Base-by-base conservation (phyloP, 192 early-diverging fungal species). In the Coemansia sp. region DNA sequence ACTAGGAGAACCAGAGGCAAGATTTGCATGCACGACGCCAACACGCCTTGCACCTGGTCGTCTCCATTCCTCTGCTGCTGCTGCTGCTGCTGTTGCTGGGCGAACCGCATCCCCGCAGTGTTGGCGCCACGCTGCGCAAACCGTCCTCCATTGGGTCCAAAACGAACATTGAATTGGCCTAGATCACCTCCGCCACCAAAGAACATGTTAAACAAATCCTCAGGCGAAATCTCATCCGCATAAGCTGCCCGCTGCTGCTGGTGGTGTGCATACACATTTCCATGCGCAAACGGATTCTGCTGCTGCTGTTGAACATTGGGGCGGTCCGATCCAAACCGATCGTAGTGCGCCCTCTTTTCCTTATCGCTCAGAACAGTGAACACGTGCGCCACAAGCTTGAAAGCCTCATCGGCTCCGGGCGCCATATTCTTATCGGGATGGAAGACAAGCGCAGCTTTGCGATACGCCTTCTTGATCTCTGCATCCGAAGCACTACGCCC, bases 391-490 rank as follows among this genome's bases (percentile, higher is more conserved):
- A 98, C 92, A 61, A 94, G 90, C 82, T 97, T 96, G 68, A 98
- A 98, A 0, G 96, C 94, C 71, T 96, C 94, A 61, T 96, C 95
- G 12, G 95, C 94, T 16, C 96, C 94, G 4, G 95, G 94, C 7
- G 96, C 95, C 0, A 83, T 88, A 61, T 96, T 97, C 72, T 98
- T 98, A 66, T 98, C 96, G 0, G 96, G 96, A 64, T 98, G 96
- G 71, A 93, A 95, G 60, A 91, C 86, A 49, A 98, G 84, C 21
- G 96, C 96, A 37, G 95, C 82, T 87, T 95, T 95, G 66, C 95
- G 84, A 81, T 98, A 98, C 21, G 96, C 90, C 79, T 93, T 95
- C 72, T 95, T 96, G 21, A 98, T 89, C 60, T 95, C 94, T 3
- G 65, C 71, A 16, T 94, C 93, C 15, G 86, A 84, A 45, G 89